Evolutionary conservation across 306 rosid genomes (phyloP), one percentile per base, ranked within the genome.

Genomic region (Sindora glabra): DNA sequence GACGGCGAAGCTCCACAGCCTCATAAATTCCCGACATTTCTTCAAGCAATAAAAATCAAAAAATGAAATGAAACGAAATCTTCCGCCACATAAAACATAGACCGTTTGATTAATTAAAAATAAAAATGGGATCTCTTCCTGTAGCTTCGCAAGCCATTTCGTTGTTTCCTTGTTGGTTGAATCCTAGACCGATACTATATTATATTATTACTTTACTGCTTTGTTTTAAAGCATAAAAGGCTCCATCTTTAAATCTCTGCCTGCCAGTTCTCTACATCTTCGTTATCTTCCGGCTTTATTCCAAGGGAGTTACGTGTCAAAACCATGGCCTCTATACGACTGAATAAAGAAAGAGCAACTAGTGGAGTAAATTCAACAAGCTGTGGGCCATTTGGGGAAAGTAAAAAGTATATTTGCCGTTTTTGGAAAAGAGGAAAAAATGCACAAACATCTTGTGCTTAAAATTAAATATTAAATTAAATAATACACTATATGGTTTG

Each of bases 301-400:
- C 81, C 77, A 45, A 27, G 19, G 53, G 12, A 54, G 33, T 61
- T 18, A 86, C 96, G 98, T 86, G 96, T 94, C 87, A 6, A 61
- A n/a, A 51, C 72, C 56, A 42, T n/a, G 67, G 75, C 98, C 96
- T 88, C 81, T 57, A 48, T 29, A 51, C 10, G 4, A 10, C 19
- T n/a, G 8, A 15, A 40, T n/a, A n/a, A n/a, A n/a, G n/a, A 14
- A 46, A 17, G 45, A 51, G 24, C 12, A 47, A 24, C 68, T 64
- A 38, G 8, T 41, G 12, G 11, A 45, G 62, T 69, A 44, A 55
- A 9, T 72, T 59, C 18, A 41, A 12, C 30, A 55, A 53, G 15
- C 36, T 18, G 74, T 75, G 78, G 83, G 37, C 76, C 77, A 52
- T 60, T 0, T 7, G n/a, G 47, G 45, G 5, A 50, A 59, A 62